Evolutionary conservation across 352 stramenopile genomes (phyloP), one percentile per base, ranked within the genome.

Genomic region (Pythium apleroticum): DNA sequence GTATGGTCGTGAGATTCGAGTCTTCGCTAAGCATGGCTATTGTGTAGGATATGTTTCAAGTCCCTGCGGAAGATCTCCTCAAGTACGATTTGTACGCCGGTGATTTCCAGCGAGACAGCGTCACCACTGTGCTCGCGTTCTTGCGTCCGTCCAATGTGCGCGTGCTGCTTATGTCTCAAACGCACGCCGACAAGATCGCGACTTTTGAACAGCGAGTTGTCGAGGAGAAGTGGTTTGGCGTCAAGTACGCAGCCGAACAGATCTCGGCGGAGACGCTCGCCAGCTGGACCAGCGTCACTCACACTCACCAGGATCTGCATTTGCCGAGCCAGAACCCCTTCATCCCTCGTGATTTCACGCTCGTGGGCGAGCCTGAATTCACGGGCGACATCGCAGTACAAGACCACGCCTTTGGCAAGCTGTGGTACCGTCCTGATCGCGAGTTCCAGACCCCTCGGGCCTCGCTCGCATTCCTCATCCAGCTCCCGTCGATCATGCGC

Each of bases 401-500:
- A 15, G 15, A 37, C 12, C 46, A 68, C 20, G 17, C 54, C 3
- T 67, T 68, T 33, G 81, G 75, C 35, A 81, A 86, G 52, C 63
- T 93, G 9, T 95, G 86, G 81, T 93, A 80, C 73, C 86, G 90
- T 22, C 81, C 70, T 2, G 85, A 91, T 31, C 60, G 33, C 15
- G 71, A 41, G 12, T 95, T 95, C 64, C 69, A 73, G 19, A 73
- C 80, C n/a, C 86, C 86, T 28, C 81, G 84, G 35, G 75, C 75
- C 19, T 82, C 84, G 46, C 69, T 86, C 10, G 82, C 71, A 25
- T 86, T 91, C 39, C 64, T 91, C 10, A 48, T 93, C 25, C 76
- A 70, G n/a, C 65, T 92, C 0, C 81, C 84, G 6, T 66, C 68
- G 6, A 54, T 88, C 52, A 83, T 71, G 9, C 28, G 37, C 7